These are phyloP conservation scores for Pholiota microspora DNA, from an alignment of 768 basidiomycete species.

Conservation along the genomic window DNA sequence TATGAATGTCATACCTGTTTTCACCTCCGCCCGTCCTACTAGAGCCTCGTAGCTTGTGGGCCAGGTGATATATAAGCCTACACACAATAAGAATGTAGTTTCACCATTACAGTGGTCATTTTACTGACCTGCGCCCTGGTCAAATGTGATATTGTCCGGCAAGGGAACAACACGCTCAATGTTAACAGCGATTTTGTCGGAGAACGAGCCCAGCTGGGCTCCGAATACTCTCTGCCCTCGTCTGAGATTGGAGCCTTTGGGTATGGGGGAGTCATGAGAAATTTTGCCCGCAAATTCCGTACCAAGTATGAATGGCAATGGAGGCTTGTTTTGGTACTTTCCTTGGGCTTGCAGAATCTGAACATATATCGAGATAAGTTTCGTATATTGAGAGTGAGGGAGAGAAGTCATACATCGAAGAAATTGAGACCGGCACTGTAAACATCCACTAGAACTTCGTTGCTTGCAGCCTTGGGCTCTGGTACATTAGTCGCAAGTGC, in stretches of 20 bases:
- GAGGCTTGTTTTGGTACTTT: constrained; percentile 83
- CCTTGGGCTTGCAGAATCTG: constrained; percentile 87
- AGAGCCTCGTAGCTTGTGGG: constrained; percentile 93
- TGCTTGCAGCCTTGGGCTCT: constrained; percentile 49
- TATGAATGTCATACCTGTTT: constrained; percentile 48
- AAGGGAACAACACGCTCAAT: constrained; percentile 56
- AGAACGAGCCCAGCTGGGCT: constrained; percentile 73
- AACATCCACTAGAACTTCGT: constrained; percentile 72
- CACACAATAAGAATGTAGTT: background rate
- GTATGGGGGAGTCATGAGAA: constrained; percentile 68
- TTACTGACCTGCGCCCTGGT: constrained; percentile 76
- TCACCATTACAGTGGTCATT: background rate
- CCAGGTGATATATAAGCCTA: constrained; percentile 85
- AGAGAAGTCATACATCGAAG: constrained; percentile 48
- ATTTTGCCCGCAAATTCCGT: constrained; percentile 85
- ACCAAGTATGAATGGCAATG: constrained; percentile 83
- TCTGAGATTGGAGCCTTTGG: constrained; percentile 72
- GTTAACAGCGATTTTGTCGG: constrained; percentile 66
- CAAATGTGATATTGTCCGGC: constrained; percentile 74
- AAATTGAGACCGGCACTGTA: constrained; percentile 77
- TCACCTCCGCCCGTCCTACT: constrained; percentile 77
- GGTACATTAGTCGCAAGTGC: constrained; percentile 49
- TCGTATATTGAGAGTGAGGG: constrained; percentile 13
- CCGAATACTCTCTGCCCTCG: constrained; percentile 91
- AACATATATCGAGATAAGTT: constrained; percentile 4